Evolutionary conservation across 768 basidiomycete genomes (phyloP).

Genomic region (Plicaturopsis crispa): DNA sequence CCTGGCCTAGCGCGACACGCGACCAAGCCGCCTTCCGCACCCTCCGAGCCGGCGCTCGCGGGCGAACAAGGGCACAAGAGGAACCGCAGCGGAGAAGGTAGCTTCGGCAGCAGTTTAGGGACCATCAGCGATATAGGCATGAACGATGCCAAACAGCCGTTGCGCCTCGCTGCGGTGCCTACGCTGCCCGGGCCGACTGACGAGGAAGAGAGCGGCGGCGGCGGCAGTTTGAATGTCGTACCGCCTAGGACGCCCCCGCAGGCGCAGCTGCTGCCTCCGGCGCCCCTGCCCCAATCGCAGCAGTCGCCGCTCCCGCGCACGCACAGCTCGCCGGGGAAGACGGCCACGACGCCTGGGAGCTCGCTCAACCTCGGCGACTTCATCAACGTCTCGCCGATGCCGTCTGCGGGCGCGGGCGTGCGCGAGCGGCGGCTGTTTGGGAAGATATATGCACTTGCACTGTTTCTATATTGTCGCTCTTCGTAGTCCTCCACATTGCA

Average conservation of each 20-base stretch:
- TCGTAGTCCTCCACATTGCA: too few relatives aligned
- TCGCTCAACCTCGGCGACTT: conserved; percentile 66
- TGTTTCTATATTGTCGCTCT: too few relatives aligned
- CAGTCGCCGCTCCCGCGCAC: too few relatives aligned
- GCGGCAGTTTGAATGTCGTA: conserved; percentile 5
- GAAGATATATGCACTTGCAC: too few relatives aligned
- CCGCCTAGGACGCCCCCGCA: conserved; percentile 2
- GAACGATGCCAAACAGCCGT: conserved; percentile 34
- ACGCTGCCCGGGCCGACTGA: conserved; percentile 10
- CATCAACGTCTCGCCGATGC: conserved; percentile 66
- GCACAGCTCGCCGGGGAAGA: conserved; percentile 15
- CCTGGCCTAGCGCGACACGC: conserved; percentile 48
- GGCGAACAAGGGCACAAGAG: conserved; percentile 19
- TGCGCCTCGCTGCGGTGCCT: conserved; percentile 17
- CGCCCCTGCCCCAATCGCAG: conserved; percentile 11
- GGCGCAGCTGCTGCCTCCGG: conserved; percentile 16
- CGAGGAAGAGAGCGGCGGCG: conserved; percentile 6
- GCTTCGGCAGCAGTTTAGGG: neutral
- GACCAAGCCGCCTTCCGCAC: conserved; percentile 49
- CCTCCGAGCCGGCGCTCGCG: conserved; percentile 46
- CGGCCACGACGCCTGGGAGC: conserved; percentile 28
- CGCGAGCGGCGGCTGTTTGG: conserved; percentile 54
- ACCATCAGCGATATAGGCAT: conserved; percentile 33
- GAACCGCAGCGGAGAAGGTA: neutral
- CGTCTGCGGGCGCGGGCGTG: conserved; percentile 28